These are phyloP conservation scores for Rhizophagus clarus DNA, from an alignment of 192 early-diverging fungal species.

Conservation along the genomic window DNA sequence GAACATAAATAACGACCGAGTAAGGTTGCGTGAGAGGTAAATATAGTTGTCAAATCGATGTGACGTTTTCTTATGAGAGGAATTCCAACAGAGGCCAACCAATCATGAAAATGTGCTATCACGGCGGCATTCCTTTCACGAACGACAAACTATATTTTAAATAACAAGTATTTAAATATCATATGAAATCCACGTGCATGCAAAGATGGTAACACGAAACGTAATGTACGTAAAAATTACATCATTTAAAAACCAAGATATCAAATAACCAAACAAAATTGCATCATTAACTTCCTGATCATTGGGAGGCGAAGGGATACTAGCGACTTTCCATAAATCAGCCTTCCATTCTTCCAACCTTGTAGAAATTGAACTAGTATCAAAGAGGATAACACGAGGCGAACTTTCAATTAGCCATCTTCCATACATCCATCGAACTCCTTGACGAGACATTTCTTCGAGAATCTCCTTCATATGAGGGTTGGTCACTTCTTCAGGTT, in stretches of 20 bases:
- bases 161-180: not conserved
- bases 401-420: conserved; percentile 96
- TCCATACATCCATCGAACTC: conserved; percentile 85
- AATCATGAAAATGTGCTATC: conserved; percentile 98
- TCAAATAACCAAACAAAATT: conserved; percentile 91
- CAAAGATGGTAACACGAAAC: not conserved
- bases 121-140: conserved; percentile 57
- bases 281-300: conserved; percentile 95
- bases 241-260: conserved; percentile 94
- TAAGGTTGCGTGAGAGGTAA: conserved; percentile 95
- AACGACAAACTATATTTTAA: conserved; percentile 35
- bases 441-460: conserved; percentile 66
- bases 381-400: conserved; percentile 87
- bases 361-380: conserved; percentile 74
- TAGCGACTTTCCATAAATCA: conserved; percentile 88
- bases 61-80: conserved; percentile 84
- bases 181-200: not conserved
- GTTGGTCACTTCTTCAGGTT: conserved; percentile 72
- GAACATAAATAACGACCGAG: conserved; percentile 95
- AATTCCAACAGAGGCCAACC: conserved; percentile 91
- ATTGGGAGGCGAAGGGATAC: conserved; percentile 90
- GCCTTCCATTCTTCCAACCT: conserved; percentile 95
- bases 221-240: conserved; percentile 47
- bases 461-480: conserved; percentile 69
- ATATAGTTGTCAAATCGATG: conserved; percentile 90